Evolutionary conservation across 371 early-diverging fungal genomes (phyloP), one percentile per base, ranked within the genome.

Genomic region (Parasitella parasitica): DNA sequence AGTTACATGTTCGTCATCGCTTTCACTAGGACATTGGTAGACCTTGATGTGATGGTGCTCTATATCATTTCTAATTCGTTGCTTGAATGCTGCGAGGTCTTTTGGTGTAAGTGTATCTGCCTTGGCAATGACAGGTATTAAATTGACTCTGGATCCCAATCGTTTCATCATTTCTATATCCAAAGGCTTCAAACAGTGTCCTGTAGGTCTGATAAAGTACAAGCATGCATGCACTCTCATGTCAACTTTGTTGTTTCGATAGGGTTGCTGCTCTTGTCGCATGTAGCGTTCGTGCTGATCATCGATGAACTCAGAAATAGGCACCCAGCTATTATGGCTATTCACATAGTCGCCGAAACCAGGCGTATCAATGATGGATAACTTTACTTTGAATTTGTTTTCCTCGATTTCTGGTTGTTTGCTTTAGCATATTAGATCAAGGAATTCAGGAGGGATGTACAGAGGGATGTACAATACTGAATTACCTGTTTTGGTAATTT

Each of bases 281-380:
- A 98, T 89, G 66, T 91, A 94, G 54, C 82, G 85, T 69, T 92
- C 94, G 80, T 96, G 95, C 76, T 97, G 97, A 61, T 95, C 95
- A 70, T 97, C 95, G 57, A 99, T 87, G 73, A 96, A 87, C 41
- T 89, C 84, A 36, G 88, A 72, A 63, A 89, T 77, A 59, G 91
- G 87, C 28, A 84, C 76, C 89, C 89, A 89, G 65, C 87, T 87
- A 57, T 87, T 81, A 64, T 81, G 67, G 68, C 89, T 83, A 74
- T 87, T 81, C 63, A 87, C 81, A 70, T 91, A 94, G 71, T 94
- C 95, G 55, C 95, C 95, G 72, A 94, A 94, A 20, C 95, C 95
- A 54, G 93, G 93, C 13, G 94, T 92, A 73, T 94, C 95, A 63
- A 94, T 86, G 39, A 97, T 90, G 32, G 91, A 91, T 62, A 97